Evolutionary conservation across 345 rosid genomes (phyloP).

Genomic region (Euphorbia peplus): DNA sequence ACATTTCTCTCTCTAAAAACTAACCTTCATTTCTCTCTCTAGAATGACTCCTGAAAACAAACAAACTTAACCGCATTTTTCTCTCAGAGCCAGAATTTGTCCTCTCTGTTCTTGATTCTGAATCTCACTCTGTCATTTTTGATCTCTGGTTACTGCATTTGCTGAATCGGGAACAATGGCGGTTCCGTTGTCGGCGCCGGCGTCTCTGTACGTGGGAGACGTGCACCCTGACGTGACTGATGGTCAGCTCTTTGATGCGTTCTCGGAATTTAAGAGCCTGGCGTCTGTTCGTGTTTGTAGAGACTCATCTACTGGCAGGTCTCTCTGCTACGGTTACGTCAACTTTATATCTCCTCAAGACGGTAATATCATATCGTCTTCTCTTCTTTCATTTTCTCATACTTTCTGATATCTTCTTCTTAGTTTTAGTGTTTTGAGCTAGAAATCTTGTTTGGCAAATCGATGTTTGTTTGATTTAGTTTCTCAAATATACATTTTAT

Average conservation of each 20-base stretch:
- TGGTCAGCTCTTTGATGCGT: slow-evolving; percentile 44
- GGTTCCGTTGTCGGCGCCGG: slow-evolving; percentile 32
- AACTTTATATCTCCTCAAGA: slow-evolving; percentile 62
- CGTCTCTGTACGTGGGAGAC: slow-evolving; percentile 72
- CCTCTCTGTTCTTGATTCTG: background rate
- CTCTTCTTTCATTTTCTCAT: background rate
- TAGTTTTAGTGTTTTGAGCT: background rate
- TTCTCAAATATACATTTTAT: background rate
- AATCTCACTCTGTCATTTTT: background rate
- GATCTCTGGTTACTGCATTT: slow-evolving; percentile 13
- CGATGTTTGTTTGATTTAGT: background rate
- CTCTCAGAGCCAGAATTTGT: too few species aligned
- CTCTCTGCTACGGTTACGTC: slow-evolving; percentile 79
- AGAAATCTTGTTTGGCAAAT: background rate
- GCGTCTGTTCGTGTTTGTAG: slow-evolving; percentile 68
- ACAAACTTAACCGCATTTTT: background rate
- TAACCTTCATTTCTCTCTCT: slow-evolving; percentile 1
- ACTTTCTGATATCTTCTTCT: background rate
- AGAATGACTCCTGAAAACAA: background rate
- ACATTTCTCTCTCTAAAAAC: background rate
- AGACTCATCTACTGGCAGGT: slow-evolving; percentile 54
- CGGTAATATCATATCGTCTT: slow-evolving; percentile 30
- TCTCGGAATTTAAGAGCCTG: slow-evolving; percentile 56
- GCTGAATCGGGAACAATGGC: slow-evolving; percentile 11
- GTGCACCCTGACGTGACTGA: slow-evolving; percentile 62